A percentile compares a stretch with the other conserved stretches of the same genome.
phyloP scores from a whole-genome alignment of 208 protist species.

The Trypanosoma vivax region DNA sequence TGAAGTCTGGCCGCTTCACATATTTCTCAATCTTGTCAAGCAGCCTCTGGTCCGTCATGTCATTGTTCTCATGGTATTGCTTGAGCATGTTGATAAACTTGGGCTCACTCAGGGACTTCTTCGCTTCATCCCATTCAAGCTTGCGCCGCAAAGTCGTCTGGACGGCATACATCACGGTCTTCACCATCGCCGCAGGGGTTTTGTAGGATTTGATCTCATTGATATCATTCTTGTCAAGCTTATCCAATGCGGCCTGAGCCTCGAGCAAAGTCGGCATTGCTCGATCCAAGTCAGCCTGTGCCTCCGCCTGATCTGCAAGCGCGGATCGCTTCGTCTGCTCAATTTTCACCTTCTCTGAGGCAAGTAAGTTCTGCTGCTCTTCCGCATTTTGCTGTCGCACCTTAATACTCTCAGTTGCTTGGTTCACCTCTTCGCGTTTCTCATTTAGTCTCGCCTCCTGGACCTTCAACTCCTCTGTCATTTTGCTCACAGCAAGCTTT shows the following conservation, averaged over 20 bases:
- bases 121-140: constrained; percentile 94
- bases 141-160: constrained; percentile 93
- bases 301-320: constrained; percentile 85
- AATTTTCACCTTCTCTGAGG: constrained; percentile 93
- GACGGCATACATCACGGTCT: constrained; percentile 95
- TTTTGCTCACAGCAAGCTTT: constrained; percentile 84
- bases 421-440: constrained; percentile 83
- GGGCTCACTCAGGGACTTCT: constrained; percentile 93
- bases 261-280: constrained; percentile 95
- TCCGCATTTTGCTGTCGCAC: constrained; percentile 93
- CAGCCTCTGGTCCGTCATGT: constrained; percentile 94
- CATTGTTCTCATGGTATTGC: constrained; percentile 95
- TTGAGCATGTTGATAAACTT: constrained; percentile 96
- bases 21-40: constrained; percentile 94
- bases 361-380: constrained; percentile 94
- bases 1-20: constrained; percentile 92
- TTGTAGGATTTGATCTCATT: constrained; percentile 97
- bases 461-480: constrained; percentile 88
- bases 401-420: constrained; percentile 91
- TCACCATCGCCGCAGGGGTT: constrained; percentile 92
- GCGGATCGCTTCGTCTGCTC: constrained; percentile 89
- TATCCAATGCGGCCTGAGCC: constrained; percentile 93
- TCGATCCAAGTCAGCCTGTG: constrained; percentile 93
- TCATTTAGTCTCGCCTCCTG: constrained; percentile 81
- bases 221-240: constrained; percentile 96